Evolutionary conservation across 202 grass and related monocot species (phyloP), one percentile per base, ranked within the genome.

Genomic region (Tripidium arundinaceum): DNA sequence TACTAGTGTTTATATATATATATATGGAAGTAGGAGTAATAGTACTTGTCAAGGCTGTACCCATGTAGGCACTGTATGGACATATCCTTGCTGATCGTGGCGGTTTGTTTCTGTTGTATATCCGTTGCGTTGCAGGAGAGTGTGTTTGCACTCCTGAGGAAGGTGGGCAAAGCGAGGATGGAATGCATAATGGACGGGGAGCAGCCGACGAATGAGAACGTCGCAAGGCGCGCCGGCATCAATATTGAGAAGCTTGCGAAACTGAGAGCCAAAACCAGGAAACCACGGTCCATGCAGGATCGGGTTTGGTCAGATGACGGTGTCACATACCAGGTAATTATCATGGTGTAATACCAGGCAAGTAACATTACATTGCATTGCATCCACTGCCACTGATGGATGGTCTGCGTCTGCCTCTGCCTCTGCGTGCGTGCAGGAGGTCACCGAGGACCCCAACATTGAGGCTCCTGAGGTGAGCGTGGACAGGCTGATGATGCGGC

Each of bases 181-280:
- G 52, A 89, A 33, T 94, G 80, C 68, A 86, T 91, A 84, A 75
- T 84, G 86, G 92, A 94, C 84, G 90, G 94, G 68, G 79, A 83
- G 73, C 67, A 82, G 39, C 92, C 94, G 67, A 82, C 79, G 21
- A 84, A 93, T 26, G 79, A 77, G 70, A 91, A 94, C 13, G 75
- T 98, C 68, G 90, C 92, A 12, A 89, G 79, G 79, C 86, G 84
- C 57, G 86, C 84, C 18, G 88, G 95, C 24, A 93, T 98, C 85
- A 86, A 88, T 6, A 79, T 76, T 33, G 74, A 89, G 43, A 98
- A 91, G 85, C 84, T 98, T 80, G 83, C 85, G 18, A 89, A 8
- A n/a, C 84, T 98, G 19, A 76, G 90, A 70, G 83, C 77, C 5
- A 93, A 83, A 45, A 78, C 90, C 52, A 91, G 86, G 80, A 90